A percentile compares a stretch with the other conserved stretches of the same genome.
phyloP scores from a whole-genome alignment of 2,329 filamentous ascomycete genomes.

The Pestalotiopsis sp. region DNA sequence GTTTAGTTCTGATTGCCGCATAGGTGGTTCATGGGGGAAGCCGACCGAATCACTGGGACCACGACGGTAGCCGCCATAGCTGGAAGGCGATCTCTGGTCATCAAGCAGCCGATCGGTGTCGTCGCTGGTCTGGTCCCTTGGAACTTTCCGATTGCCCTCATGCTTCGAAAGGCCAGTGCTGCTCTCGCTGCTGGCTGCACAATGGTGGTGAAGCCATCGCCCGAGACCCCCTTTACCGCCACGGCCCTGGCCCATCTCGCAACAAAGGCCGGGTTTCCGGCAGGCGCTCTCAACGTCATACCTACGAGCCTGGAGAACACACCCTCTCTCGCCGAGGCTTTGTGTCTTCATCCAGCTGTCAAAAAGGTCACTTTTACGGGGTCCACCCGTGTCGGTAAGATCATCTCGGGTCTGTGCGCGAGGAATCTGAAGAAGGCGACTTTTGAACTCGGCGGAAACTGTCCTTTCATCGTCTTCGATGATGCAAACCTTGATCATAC shows the following conservation, averaged over 20 bases:
- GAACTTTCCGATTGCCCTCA: constrained; percentile 71
- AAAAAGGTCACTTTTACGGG: constrained; percentile 79
- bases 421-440: constrained; percentile 69
- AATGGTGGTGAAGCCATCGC: constrained; percentile 74
- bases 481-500: constrained; percentile 69
- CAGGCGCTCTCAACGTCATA: constrained; percentile 65
- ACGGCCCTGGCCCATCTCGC: constrained; percentile 71
- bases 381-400: constrained; percentile 67
- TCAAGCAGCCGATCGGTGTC: constrained; percentile 76
- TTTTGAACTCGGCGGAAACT: constrained; percentile 75
- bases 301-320: constrained; percentile 49
- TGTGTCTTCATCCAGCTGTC: constrained; percentile 47
- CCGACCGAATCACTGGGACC: constrained; percentile 56
- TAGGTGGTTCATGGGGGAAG: constrained; percentile 57
- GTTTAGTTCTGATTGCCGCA: not conserved
- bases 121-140: constrained; percentile 71
- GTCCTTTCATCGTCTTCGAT: constrained; percentile 67
- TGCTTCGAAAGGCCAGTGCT: constrained; percentile 68
- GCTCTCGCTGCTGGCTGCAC: constrained; percentile 74
- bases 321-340: constrained; percentile 45
- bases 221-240: constrained; percentile 74
- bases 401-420: constrained; percentile 65
- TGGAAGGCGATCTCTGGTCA: constrained; percentile 67
- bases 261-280: constrained; percentile 72
- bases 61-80: constrained; percentile 62